These are phyloP conservation scores for Kitagawia praeruptora DNA, from an alignment of 129 eudicot genomes.

Conservation along the genomic window DNA sequence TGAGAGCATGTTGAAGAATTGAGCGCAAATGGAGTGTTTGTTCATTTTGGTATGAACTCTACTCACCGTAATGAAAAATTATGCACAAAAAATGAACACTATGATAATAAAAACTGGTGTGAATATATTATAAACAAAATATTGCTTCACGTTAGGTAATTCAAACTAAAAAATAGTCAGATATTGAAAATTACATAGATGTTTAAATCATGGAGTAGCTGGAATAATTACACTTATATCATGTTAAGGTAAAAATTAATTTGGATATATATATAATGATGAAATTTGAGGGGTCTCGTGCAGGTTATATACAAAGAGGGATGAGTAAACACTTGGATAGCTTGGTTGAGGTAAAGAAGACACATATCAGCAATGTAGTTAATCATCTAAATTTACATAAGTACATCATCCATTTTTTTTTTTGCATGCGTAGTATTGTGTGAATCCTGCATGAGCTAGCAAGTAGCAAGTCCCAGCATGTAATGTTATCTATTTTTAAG, in stretches of 20 bases:
- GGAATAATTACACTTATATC: constrained; percentile 21
- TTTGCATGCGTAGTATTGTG: neutral
- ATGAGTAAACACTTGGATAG: constrained; percentile 69
- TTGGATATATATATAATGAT: neutral
- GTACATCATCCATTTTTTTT: neutral
- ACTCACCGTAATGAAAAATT: neutral
- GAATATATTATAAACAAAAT: neutral
- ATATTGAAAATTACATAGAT: neutral
- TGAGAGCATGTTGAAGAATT: constrained; percentile 75
- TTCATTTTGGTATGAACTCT: constrained; percentile 57
- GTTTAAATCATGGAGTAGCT: neutral
- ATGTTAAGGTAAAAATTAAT: constrained; percentile 59
- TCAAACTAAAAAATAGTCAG: neutral
- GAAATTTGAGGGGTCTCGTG: neutral
- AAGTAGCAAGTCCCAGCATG: neutral
- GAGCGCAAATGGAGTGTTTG: constrained; percentile 80
- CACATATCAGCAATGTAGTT: neutral
- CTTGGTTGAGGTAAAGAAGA: constrained; percentile 64
- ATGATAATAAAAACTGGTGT: neutral
- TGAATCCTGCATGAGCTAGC: neutral
- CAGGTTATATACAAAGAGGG: constrained; percentile 65
- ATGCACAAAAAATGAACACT: neutral
- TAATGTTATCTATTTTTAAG: neutral
- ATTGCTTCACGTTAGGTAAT: neutral
- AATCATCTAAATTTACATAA: neutral